Evolutionary conservation across 495 filamentous ascomycete genomes (phyloP), one percentile per base, ranked within the genome.

Genomic region (Xylaria curta): DNA sequence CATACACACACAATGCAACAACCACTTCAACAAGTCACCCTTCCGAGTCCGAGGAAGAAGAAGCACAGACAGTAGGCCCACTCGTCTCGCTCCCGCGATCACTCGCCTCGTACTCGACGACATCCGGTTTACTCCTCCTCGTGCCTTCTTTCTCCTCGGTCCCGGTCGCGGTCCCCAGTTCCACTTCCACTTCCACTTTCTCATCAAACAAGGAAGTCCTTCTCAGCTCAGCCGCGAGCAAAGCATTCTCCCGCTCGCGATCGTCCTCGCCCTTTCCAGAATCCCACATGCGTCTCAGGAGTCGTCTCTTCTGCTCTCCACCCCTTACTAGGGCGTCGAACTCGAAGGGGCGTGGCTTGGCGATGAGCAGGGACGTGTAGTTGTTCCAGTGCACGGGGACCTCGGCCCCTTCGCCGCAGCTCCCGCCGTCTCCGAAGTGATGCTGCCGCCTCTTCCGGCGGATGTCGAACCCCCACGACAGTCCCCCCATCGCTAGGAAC

Each of bases 381-480:
- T 87, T 82, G 70, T 86, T 83, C 80, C 76, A 81, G 60, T 86
- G 86, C 13, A 86, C 81, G 9, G 78, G 77, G 0, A 86, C 69
- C 54, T 85, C 83, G 31, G 36, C 70, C 4, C 82, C 86, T 21
- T 49, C 69, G 12, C 82, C 85, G 13, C 78, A 73, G 0, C 9
- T 36, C 26, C 56, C 56, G 6, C 24, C 58, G 3, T 60, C 58
- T 3, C 58, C 58, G 19, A 38, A 28, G 33, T 38, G 2, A 19
- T 13, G 17, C 6, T 60, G 58, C 58, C 81, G 81, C 24, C 73
- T 75, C 62, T 85, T 83, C 73, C 85, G 85, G 46, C 67, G 75
- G 40, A 91, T 81, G 74, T 88, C 72, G 71, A 87, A 87, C 0
- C 85, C 84, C 89, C 89, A 91, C 9, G 86, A 83, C 71, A 91